phyloP scores from a whole-genome alignment of 768 basidiomycete species.

The Lentinula raphanica region DNA sequence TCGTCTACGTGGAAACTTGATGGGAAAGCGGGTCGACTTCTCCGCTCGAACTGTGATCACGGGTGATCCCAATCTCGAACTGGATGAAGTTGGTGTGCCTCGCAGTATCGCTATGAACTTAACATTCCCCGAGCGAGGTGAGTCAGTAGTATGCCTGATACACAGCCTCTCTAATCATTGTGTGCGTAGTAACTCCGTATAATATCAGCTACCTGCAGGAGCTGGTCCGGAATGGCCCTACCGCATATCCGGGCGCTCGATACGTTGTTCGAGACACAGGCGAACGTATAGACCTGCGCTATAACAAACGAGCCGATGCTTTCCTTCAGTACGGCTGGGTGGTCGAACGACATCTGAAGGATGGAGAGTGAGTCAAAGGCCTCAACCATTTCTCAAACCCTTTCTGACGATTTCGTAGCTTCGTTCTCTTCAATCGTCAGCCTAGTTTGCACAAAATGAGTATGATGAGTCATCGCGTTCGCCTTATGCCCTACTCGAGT shows the following conservation, averaged over 20 bases:
- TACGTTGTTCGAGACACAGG: conserved; percentile 97
- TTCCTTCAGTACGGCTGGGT: conserved; percentile 98
- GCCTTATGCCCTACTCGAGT: conserved; percentile 98
- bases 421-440: conserved; percentile 95
- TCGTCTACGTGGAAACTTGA: conserved; percentile 93
- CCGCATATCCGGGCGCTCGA: conserved; percentile 90
- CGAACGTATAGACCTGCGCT: conserved; percentile 93
- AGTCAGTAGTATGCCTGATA: conserved; percentile 17
- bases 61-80: conserved; percentile 92
- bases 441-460: conserved; percentile 99
- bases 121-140: conserved; percentile 95
- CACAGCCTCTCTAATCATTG: no score
- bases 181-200: conserved; percentile 91
- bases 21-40: conserved; percentile 99
- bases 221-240: conserved; percentile 91
- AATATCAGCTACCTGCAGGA: conserved; percentile 94
- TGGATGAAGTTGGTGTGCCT: conserved; percentile 97
- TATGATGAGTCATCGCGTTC: conserved; percentile 99
- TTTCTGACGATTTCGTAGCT: conserved; percentile 38
- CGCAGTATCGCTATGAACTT: conserved; percentile 94
- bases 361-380: conserved; percentile 80
- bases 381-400: neutral
- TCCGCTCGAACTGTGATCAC: conserved; percentile 99
- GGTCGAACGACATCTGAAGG: conserved; percentile 94
- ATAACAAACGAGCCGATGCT: conserved; percentile 93